Conservation (phyloP, 169 alveolate genomes). For the Plasmodium reichenowi region DNA sequence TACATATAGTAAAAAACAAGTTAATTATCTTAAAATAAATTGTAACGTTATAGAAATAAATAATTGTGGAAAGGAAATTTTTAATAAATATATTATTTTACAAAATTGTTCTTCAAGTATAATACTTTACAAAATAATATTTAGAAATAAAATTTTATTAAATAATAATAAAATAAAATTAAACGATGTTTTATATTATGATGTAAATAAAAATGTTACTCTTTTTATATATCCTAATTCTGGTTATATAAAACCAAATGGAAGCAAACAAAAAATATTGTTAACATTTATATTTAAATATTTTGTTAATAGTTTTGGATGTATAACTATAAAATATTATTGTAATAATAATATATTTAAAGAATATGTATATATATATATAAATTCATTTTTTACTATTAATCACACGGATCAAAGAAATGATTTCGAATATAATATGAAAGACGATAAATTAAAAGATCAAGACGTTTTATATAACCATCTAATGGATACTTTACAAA, state of each 20-base stretch:
- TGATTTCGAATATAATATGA: no score
- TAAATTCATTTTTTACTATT: slow-evolving; percentile 10
- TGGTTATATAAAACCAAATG: slow-evolving; percentile 52
- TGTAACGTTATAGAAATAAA: not conserved
- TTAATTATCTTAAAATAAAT: not conserved
- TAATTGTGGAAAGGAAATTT: slow-evolving; percentile 15
- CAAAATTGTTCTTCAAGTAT: slow-evolving; percentile 21
- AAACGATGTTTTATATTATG: slow-evolving; percentile 44
- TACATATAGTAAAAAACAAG: no score
- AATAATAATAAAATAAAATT: slow-evolving; percentile 14
- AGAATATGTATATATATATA: slow-evolving; percentile 3
- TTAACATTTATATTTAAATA: slow-evolving; percentile 31
- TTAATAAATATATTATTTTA: slow-evolving; percentile 4
- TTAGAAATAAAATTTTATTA: slow-evolving; percentile 18
- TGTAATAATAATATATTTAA: slow-evolving; percentile 8
- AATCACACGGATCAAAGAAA: no score
- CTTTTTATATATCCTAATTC: slow-evolving; percentile 39
- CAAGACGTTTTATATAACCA: no score
- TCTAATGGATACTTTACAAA: no score
- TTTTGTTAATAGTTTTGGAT: slow-evolving; percentile 57
- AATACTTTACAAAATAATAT: slow-evolving; percentile 4
- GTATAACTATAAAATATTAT: slow-evolving; percentile 21
- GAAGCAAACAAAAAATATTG: not conserved
- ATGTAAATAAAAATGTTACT: slow-evolving; percentile 15
- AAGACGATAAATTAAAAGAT: no score